Base-by-base conservation (phyloP, 768 basidiomycete species). In the Tricholoma matsutake region DNA sequence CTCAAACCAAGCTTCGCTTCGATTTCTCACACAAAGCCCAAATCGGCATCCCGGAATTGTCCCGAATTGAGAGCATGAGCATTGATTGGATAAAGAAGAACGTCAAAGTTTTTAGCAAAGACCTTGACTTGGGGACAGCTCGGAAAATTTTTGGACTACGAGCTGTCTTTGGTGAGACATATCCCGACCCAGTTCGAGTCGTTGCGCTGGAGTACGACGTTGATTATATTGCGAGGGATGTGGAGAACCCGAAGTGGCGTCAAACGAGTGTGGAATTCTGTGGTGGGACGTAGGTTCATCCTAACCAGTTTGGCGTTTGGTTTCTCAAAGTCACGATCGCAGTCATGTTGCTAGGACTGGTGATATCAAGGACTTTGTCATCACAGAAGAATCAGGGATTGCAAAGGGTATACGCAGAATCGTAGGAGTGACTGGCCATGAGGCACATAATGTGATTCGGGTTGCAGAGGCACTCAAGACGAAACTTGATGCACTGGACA, bases 361-460 rank as follows among this genome's bases (percentile, higher is more conserved):
- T 16, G 94, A 96, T 67, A 98, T 99, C 82, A 96, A 96, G 75
- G 90, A 94, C 71, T 91, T 99, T 72, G 88, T 96, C 29, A 91
- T 99, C 63, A 89, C 85, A 5, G 97, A 98, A 69, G 97, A 98
- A 73, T 92, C 92, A 4, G 96, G 96, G 34, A 98, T 98, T 67
- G 97, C 97, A 6, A 98, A 98, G 78, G 97, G 97, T 41, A 96
- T 98, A 64, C 89, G 97, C 54, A 86, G 97, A 37, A 88, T 99
- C 60, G 88, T 91, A 54, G 97, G 94, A 37, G 88, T 99, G 55
- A 98, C 97, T 0, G 96, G 96, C 16, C 85, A 94, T 64, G 95
- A 98, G 72, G 97, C 97, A 0, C 83, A 89, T 34, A 89, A 90
- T 28, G 93, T 89, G 9, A 86, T 83, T 1, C 86, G 89, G 16